phyloP scores from a whole-genome alignment of 805 yeast species.

The Wickerhamomyces sydowiorum region DNA sequence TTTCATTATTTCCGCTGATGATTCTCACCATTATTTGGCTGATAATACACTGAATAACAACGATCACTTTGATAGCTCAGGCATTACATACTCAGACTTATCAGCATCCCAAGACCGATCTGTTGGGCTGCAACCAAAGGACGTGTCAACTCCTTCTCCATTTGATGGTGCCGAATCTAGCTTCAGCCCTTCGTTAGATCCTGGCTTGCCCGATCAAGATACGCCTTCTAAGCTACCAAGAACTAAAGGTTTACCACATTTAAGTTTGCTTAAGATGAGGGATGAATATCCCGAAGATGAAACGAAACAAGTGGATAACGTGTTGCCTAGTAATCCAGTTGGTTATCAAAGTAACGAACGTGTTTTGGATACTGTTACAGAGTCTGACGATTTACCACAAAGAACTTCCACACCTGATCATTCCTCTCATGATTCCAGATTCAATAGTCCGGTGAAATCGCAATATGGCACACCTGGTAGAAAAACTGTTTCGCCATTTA shows the following conservation, averaged over 20 bases:
- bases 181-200: background rate
- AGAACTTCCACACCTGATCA: background rate
- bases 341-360: background rate
- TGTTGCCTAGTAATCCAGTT: no score
- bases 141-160: constrained; percentile 20
- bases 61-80: constrained; percentile 5
- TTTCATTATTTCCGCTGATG: no score
- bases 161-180: background rate
- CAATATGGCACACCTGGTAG: background rate
- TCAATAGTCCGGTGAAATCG: background rate
- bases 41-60: constrained; percentile 13
- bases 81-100: constrained; percentile 1
- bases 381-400: background rate
- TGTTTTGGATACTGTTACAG: background rate
- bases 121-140: constrained; percentile 12
- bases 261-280: constrained; percentile 18
- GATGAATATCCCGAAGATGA: constrained; percentile 15
- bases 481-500: background rate
- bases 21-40: constrained; percentile 19
- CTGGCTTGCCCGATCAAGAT: background rate
- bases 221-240: constrained; percentile 22
- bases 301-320: background rate
- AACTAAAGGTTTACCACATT: constrained; percentile 19
- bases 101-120: background rate
- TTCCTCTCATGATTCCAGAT: background rate